Evolutionary conservation across 805 yeast species (phyloP).

Genomic region (Maudiozyma barnettii): DNA sequence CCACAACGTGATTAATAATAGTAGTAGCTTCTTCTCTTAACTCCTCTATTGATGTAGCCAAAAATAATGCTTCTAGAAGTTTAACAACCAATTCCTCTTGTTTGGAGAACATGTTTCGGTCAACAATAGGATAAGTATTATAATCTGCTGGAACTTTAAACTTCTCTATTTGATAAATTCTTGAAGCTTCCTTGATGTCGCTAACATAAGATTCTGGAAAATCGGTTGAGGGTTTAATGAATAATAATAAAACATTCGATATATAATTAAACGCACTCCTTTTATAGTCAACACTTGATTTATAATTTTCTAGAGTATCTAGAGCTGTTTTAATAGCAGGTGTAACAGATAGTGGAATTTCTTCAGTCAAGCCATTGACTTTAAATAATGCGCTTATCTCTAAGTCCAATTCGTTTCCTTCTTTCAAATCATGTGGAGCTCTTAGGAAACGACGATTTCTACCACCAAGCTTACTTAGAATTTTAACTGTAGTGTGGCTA

Average conservation of each 20-base stretch:
- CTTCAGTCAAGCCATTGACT: slow-evolving; percentile 55
- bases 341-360: slow-evolving; percentile 67
- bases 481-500: slow-evolving; percentile 87
- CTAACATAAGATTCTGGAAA: slow-evolving; percentile 34
- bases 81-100: slow-evolving; percentile 59
- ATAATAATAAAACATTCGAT: slow-evolving; percentile 53
- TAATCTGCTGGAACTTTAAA: slow-evolving; percentile 29
- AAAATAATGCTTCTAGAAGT: slow-evolving; percentile 62
- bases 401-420: slow-evolving; percentile 48
- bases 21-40: slow-evolving; percentile 55
- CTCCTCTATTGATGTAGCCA: slow-evolving; percentile 66
- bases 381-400: slow-evolving; percentile 60
- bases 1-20: slow-evolving; percentile 57
- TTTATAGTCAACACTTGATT: slow-evolving; percentile 51
- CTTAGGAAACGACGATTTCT: slow-evolving; percentile 79
- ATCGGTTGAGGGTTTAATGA: slow-evolving; percentile 38
- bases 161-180: slow-evolving; percentile 26
- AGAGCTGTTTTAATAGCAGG: slow-evolving; percentile 78
- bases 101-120: slow-evolving; percentile 40
- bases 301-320: slow-evolving; percentile 58
- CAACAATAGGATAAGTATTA: slow-evolving; percentile 35
- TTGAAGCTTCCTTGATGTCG: slow-evolving; percentile 42
- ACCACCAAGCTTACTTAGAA: slow-evolving; percentile 93
- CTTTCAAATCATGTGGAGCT: slow-evolving; percentile 58
- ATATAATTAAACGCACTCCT: slow-evolving; percentile 70